Base-by-base conservation (phyloP, 2,329 filamentous ascomycete genomes). In the Clonostachys byssicola region DNA sequence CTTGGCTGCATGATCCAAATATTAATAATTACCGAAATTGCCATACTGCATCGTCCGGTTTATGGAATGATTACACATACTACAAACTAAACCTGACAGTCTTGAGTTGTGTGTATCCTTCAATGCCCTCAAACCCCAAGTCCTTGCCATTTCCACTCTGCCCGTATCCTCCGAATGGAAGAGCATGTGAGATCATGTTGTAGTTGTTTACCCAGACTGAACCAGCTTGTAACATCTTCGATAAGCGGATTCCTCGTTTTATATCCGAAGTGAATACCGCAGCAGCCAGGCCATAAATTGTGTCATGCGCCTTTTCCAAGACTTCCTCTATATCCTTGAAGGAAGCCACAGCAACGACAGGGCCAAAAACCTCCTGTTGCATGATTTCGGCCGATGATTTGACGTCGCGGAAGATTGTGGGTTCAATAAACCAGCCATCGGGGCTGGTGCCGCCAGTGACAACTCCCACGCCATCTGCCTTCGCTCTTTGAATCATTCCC, bases 311-410 rank as follows among this genome's bases (percentile, higher is more conserved):
- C 40, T 57, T 59, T 30, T 73, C 69, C 18, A 94, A 65, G 0
- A 87, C 89, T 52, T 91, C 85, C 30, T 89, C 86, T 40, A 77
- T 73, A 1, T 63, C 66, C 54, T 71, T 71, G 63, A 78, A 78
- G 1, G 64, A 67, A 39, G 60, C 60, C 47, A 77, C 68, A 16
- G 70, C 67, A 3, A 75, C 72, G 46, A 78, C 75, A 3, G 74
- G 74, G 1, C 74, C 74, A 49, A 78, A 78, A 7, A 78, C 70
- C 51, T 78, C 74, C 51, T 77, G 72, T 5, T 65, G 61, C 56
- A 68, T 70, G 45, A 78, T 71, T 43, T 60, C 41, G 5, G 34
- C 34, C 14, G 42, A 18, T 5, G 42, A 17, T 23, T 17, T 56
- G 44, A 57, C 58, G 34, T 63, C 57, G 8, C 49, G 50, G 48